Conservation (phyloP, 169 alveolate species). For the Toxoplasma gondii region DNA sequence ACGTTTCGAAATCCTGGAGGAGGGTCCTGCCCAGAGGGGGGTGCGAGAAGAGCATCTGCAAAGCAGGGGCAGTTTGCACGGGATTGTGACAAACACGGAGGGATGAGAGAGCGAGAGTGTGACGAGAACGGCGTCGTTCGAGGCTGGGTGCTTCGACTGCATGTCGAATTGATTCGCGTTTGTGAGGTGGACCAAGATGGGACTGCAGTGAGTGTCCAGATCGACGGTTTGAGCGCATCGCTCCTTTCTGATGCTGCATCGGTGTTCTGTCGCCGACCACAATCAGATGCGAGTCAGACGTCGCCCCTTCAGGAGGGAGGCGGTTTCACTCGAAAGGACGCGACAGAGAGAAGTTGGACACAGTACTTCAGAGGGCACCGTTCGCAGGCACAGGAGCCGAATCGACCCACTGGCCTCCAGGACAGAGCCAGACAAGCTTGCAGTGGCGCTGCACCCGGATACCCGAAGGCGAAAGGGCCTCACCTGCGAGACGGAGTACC, state of each 20-base stretch:
- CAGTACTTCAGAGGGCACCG: no score
- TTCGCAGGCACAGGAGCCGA: no score
- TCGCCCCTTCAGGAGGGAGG: neutral
- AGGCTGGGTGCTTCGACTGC: slow-evolving; percentile 7
- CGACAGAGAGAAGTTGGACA: neutral
- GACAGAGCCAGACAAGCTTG: no score
- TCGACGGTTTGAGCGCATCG: slow-evolving; percentile 33
- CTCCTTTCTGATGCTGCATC: neutral
- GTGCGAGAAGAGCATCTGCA: no score
- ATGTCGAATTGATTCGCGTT: neutral
- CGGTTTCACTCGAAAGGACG: neutral
- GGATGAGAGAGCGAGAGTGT: neutral
- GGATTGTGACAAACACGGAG: neutral
- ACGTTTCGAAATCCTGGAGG: no score
- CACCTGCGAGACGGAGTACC: no score
- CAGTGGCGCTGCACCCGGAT: no score
- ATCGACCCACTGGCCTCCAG: no score
- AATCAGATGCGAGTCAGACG: neutral
- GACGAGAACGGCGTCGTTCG: neutral
- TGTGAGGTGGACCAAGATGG: neutral
- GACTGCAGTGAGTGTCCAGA: neutral
- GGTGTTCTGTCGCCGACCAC: neutral
- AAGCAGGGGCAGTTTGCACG: no score
- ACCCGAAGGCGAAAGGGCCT: no score
- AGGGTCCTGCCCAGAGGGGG: no score